Conservation (phyloP, 441 rosid genomes). For the Mallotus japonicus region DNA sequence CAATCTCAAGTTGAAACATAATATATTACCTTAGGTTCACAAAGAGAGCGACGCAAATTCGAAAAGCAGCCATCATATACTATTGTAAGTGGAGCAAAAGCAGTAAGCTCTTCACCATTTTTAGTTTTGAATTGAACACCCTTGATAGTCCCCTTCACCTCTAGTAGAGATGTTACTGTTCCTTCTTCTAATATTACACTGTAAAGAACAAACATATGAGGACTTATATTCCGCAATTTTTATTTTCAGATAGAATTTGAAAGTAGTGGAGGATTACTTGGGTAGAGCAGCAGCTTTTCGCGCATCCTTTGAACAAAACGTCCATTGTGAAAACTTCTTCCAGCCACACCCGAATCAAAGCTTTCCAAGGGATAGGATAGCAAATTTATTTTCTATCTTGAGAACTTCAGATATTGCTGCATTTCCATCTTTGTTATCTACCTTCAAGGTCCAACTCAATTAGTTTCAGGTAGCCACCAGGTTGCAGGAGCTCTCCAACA, state of each 20-base stretch:
- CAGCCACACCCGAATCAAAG: slow-evolving; percentile 53
- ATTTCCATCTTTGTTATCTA: no score
- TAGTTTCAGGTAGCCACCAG: no score
- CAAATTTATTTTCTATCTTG: no score
- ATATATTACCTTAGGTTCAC: neutral
- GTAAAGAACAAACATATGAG: neutral
- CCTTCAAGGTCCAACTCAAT: no score
- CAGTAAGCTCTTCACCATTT: neutral
- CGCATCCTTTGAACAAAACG: slow-evolving; percentile 7
- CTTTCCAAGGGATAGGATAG: slow-evolving; percentile 59
- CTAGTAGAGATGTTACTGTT: neutral
- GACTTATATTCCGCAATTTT: no score
- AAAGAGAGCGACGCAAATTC: neutral
- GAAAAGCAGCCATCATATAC: neutral
- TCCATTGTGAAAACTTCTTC: slow-evolving; percentile 35
- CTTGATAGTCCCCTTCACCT: neutral
- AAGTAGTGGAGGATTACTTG: slow-evolving; percentile 31
- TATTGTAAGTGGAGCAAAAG: neutral
- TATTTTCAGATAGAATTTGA: neutral
- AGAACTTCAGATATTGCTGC: no score
- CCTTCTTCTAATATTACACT: neutral
- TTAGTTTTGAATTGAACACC: neutral
- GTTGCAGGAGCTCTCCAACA: no score
- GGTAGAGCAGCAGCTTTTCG: slow-evolving; percentile 55
- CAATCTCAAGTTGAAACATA: neutral